Evolutionary conservation across 202 grass and related monocot species (phyloP), one percentile per base, ranked within the genome.

Genomic region (Setaria italica): DNA sequence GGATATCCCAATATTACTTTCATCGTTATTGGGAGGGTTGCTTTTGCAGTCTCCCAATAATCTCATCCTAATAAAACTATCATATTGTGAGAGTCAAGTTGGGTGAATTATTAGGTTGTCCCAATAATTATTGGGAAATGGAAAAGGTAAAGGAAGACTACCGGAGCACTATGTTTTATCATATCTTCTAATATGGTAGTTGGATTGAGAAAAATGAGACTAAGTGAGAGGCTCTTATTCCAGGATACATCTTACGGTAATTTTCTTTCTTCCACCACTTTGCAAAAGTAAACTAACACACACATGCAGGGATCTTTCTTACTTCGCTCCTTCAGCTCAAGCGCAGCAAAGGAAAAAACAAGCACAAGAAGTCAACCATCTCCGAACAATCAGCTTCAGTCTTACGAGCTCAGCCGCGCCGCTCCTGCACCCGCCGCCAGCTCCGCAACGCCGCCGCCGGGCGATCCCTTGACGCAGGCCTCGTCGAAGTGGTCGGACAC

Each of bases 401-500:
- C 29, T 79, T 76, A 84, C 3, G 80, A 84, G 72, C 72, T 88
- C 58, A 79, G 69, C 57, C 17, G 47, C 4, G 17, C 35, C 56
- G 33, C 29, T 56, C 43, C 34, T 4, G 50, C 20, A 20, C 17
- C 30, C 37, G 37, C 59, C 13, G 32, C 20, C 33, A 4, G 11
- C 11, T 21, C 57, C 4, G 59, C 10, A 11, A 11, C 42, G 9
- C 50, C 50, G 20, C 33, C 41, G 62, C 34, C 55, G 4, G 14
- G 16, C 7, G 64, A 21, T 9, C 74, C 84, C 19, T 74, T 79
- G 1, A 50, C 81, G 73, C 89, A 94, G 45, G 56, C 87, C 77
- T 92, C 90, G 56, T 92, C 87, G 19, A 82, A 77, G 11, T 72
- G 82, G 57, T 90, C 90, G 0, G 77, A 88, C 46, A 85, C 43